Conservation (phyloP, 176 grass and related monocot genomes). For the Avena sativa region DNA sequence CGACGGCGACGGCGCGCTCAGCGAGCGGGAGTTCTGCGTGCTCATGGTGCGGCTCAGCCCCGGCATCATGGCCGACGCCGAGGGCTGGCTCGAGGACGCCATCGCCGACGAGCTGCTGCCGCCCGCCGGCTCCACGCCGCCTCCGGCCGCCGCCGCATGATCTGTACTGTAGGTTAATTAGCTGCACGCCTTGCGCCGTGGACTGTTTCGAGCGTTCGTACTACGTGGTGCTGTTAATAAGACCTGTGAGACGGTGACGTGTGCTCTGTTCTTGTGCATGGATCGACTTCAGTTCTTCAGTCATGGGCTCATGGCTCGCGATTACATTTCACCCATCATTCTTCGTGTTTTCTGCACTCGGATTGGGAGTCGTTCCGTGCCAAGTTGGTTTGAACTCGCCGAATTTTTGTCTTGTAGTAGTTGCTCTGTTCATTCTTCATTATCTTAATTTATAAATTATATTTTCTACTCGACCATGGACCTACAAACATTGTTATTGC, state of each 20-base stretch:
- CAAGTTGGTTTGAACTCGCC: not conserved
- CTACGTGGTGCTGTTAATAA: no score
- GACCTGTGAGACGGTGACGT: no score
- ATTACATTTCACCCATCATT: not conserved
- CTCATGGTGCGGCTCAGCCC: slow-evolving; percentile 88
- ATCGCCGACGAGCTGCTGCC: slow-evolving; percentile 55
- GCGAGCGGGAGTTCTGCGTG: slow-evolving; percentile 83
- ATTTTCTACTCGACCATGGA: no score
- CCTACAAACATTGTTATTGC: no score
- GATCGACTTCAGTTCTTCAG: no score
- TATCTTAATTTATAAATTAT: no score
- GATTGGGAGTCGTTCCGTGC: not conserved
- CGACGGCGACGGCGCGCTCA: slow-evolving; percentile 79
- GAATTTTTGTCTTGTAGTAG: not conserved
- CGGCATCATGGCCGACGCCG: slow-evolving; percentile 71
- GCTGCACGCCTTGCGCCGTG: not conserved
- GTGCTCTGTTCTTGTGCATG: no score
- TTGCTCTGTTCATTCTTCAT: no score
- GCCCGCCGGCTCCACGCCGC: not conserved
- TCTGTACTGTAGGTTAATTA: not conserved
- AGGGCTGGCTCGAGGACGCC: slow-evolving; percentile 52
- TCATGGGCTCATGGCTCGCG: no score
- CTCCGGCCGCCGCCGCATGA: not conserved
- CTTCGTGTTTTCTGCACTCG: not conserved
- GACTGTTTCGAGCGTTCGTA: no score